Base-by-base conservation (phyloP, 2,329 filamentous ascomycete species). In the Colletotrichum sp. region DNA sequence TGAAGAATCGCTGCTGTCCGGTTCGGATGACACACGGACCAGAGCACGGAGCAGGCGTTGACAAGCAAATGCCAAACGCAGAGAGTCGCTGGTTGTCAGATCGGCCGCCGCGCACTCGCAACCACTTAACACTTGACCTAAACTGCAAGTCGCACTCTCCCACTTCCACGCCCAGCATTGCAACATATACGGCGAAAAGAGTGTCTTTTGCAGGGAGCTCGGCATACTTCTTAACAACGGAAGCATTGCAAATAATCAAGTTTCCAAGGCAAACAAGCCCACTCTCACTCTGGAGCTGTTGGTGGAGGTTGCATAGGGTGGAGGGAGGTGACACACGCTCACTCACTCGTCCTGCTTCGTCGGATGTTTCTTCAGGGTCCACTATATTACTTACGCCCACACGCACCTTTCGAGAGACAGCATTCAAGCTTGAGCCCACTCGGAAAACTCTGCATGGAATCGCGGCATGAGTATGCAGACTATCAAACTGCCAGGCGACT, bases 381-480 rank as follows among this genome's bases (percentile, higher is more conserved):
- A 76, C 74, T 48, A 48, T 28, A 39, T 48, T 65, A 65, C 64
- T 60, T 73, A 22, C 65, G 58, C 58, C 56, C 74, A 74, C 64
- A 75, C 39, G 62, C 58, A 73, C 43, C 56, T 64, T 27, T 30
- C 48, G 56, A 27, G 58, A 30, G 56, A 68, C 70, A 64, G 18
- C 28, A 68, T 65, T 36, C 64, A 75, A 60, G 70, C 74, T 75
- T 75, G 74, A 73, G 70, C 74, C 74, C 74, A 75, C 70, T 65
- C 52, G 70, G 74, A 75, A 75, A 75, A 75, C 70, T 74, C 70
- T 76, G 74, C 74, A 76, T 71, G n/a, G 71, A 34, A 48, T 70
- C 66, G 74, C 74, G 66, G 71, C 71, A 76, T 66, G 71, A 56
- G 43, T 52, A 69, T 75, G 74, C 70, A 74, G 18, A 39, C 70